Evolutionary conservation across 805 yeast species (phyloP), one percentile per base, ranked within the genome.

Genomic region (Candida loeiensis): DNA sequence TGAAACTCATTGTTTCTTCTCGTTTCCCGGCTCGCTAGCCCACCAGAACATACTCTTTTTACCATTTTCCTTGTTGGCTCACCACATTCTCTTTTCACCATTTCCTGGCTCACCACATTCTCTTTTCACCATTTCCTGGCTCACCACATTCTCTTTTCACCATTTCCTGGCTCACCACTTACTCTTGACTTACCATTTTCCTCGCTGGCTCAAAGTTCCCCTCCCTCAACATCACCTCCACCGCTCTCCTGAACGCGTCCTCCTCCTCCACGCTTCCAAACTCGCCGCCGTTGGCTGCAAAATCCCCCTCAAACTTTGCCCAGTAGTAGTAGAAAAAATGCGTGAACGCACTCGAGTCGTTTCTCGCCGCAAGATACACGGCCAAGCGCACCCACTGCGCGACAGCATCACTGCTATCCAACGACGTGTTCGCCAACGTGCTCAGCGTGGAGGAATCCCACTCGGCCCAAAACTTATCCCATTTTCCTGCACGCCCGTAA

Each of bases 401-500:
- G 8, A 39, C 31, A 6, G 12, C 6, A 2, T 15, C 44, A 12
- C 25, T 30, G 4, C 36, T 31, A 12, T 28, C 30, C 25, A 40
- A 27, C 21, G 39, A 14, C 6, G 32, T 26, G 8, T 34, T 39
- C 1, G 19, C 29, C 12, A 31, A 30, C 5, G 41, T 21, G 16
- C 34, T 38, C 21, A 17, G n/a, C 39, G 45, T 37, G 16, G 54
- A 46, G 1, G 39, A 36, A 13, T 66, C 56, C 73, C 73, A 69
- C 34, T 61, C 54, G 7, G 43, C 40, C 74, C 74, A 69, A 50
- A 69, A 69, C 33, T 49, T 39, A 3, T 40, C 41, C 72, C 73
- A 69, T 22, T 62, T 53, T 8, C 61, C 59, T 9, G 67, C 58
- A 37, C 65, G 66, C 3, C 73, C 74, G 40, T 61, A 64, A 1